Percentiles rank a stretch among this genome's conserved stretches.
These are phyloP conservation scores for Zoysia pacifica DNA, from an alignment of 176 grass and related monocot species.

Conservation along the genomic window DNA sequence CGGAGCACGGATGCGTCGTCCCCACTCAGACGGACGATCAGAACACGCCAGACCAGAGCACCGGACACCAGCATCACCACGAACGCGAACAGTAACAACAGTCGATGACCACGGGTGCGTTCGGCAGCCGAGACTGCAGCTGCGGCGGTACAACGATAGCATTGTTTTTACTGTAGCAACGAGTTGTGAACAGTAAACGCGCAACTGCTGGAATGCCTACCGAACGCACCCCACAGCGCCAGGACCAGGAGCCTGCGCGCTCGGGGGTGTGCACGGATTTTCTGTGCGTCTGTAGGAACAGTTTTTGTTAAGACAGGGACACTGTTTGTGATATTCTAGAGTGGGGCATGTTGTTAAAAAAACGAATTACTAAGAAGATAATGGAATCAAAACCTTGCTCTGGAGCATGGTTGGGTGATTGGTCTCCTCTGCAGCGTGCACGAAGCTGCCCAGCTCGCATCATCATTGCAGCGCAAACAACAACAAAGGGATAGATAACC, in stretches of 20 bases:
- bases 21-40: not conserved
- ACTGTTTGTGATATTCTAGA: not conserved
- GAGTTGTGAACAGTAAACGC: too few species aligned
- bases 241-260: not conserved
- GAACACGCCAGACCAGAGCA: not conserved
- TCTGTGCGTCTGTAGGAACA: not conserved
- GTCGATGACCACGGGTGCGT: not conserved
- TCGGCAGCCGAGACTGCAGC: too few species aligned
- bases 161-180: too few species aligned
- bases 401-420: not conserved
- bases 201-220: too few species aligned
- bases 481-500: not conserved
- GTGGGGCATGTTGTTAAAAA: not conserved
- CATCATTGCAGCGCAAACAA: not conserved
- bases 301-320: not conserved
- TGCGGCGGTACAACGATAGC: too few species aligned
- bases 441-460: not conserved
- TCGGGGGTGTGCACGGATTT: not conserved
- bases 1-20: not conserved
- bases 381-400: not conserved
- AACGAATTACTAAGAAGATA: not conserved
- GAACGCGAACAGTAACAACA: not conserved
- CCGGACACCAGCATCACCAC: not conserved
- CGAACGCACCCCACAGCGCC: not conserved
- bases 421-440: conserved; percentile 8